These are phyloP conservation scores for Pythium phragmiticola DNA, from an alignment of 352 stramenopile genomes.

Conservation along the genomic window DNA sequence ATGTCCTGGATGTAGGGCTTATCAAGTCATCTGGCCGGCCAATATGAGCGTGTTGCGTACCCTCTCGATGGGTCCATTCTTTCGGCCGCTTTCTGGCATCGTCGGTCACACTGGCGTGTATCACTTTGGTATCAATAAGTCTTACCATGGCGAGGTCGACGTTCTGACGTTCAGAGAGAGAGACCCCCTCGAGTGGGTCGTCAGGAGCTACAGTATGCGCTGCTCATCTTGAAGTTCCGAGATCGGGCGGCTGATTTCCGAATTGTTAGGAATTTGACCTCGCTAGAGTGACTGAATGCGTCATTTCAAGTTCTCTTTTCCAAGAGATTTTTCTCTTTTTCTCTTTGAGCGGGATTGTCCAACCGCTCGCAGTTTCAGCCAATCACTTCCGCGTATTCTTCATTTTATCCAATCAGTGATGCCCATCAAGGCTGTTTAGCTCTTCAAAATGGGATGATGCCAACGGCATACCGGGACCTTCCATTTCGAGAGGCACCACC, in stretches of 20 bases:
- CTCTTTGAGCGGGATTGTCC: background rate
- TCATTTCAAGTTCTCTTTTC: background rate
- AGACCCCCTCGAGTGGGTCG: no score
- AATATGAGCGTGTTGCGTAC: no score
- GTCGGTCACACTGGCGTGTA: no score
- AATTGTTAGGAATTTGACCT: background rate
- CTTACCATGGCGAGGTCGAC: no score
- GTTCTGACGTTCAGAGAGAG: no score
- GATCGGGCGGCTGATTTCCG: background rate
- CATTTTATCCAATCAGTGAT: slow-evolving; percentile 14
- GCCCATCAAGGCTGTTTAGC: slow-evolving; percentile 16
- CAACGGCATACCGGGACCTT: slow-evolving; percentile 4
- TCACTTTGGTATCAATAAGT: no score
- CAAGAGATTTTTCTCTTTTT: slow-evolving; percentile 21
- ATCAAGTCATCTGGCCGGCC: no score
- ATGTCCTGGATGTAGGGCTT: no score
- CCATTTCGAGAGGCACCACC: slow-evolving; percentile 4
- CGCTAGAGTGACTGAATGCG: slow-evolving; percentile 5
- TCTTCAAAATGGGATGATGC: slow-evolving; percentile 7
- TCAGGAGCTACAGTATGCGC: no score
- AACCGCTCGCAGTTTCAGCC: background rate
- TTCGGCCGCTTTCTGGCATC: background rate
- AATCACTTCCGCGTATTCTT: background rate
- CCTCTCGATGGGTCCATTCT: background rate
- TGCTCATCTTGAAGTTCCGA: no score